Conservation (phyloP, 768 basidiomycete species). For the Gyrodon lividus region DNA sequence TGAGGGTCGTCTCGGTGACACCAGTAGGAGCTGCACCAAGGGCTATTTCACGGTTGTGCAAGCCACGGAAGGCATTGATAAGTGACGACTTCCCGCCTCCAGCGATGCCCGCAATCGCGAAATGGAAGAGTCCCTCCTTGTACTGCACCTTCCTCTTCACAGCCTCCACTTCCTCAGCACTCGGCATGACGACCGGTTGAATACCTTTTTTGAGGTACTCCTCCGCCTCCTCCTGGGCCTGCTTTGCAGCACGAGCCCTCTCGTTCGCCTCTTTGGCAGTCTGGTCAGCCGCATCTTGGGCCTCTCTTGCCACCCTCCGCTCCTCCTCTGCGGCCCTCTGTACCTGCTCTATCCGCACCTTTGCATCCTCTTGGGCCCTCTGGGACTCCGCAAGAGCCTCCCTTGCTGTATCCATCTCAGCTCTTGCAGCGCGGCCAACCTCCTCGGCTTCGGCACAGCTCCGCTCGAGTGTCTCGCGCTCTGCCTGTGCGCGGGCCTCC, state of each 20-base stretch:
- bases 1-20: conserved; percentile 21
- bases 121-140: conserved; percentile 21
- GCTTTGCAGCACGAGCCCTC: conserved; percentile 13
- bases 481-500: too few species aligned
- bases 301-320: conserved; percentile 16
- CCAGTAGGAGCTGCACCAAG: conserved; percentile 26
- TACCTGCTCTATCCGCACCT: too few species aligned
- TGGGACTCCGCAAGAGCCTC: too few species aligned
- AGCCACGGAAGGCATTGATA: conserved; percentile 29
- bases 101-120: conserved; percentile 26
- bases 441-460: too few species aligned
- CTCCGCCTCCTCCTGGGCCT: conserved; percentile 3
- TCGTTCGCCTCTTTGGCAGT: background rate
- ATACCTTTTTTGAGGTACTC: background rate
- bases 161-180: background rate
- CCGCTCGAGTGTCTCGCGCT: too few species aligned
- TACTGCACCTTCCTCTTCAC: conserved; percentile 3
- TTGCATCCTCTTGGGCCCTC: too few species aligned
- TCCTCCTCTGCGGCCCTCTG: conserved; percentile 12
- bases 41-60: conserved; percentile 10
- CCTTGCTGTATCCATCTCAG: too few species aligned
- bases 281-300: background rate
- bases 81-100: conserved; percentile 31
- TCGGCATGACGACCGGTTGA: background rate
- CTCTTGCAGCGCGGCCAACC: too few species aligned